phyloP scores from a whole-genome alignment of 768 basidiomycete species.

The Aureoboletus auriporus region DNA sequence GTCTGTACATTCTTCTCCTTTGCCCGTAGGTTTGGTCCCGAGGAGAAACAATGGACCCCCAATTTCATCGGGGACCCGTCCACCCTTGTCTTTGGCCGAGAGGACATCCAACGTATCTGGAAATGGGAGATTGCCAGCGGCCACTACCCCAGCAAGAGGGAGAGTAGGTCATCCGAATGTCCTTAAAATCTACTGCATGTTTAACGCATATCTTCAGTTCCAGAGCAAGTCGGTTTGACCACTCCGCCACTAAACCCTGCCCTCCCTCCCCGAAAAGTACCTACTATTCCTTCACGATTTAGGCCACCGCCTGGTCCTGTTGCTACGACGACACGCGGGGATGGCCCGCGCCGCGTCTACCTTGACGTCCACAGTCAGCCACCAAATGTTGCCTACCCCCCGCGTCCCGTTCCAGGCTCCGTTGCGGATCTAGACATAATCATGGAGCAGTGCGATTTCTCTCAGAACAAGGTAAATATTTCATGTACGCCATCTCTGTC shows the following conservation, averaged over 20 bases:
- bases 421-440: slow-evolving; percentile 86
- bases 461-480: slow-evolving; percentile 58
- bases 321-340: slow-evolving; percentile 59
- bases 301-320: slow-evolving; percentile 44
- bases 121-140: slow-evolving; percentile 92
- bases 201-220: slow-evolving; percentile 45
- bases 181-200: not conserved
- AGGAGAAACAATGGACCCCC: slow-evolving; percentile 61
- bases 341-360: slow-evolving; percentile 77
- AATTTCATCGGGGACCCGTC: slow-evolving; percentile 57
- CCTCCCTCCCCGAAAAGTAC: slow-evolving; percentile 52
- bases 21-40: slow-evolving; percentile 55
- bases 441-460: slow-evolving; percentile 93
- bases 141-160: slow-evolving; percentile 83
- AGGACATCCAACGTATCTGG: slow-evolving; percentile 90
- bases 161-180: slow-evolving; percentile 48
- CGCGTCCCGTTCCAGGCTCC: slow-evolving; percentile 79
- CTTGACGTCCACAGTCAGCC: slow-evolving; percentile 61
- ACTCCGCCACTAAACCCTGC: slow-evolving; percentile 65
- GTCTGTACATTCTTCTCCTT: slow-evolving; percentile 59
- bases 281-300: slow-evolving; percentile 45
- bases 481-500: not conserved
- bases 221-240: slow-evolving; percentile 60
- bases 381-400: slow-evolving; percentile 75
- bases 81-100: slow-evolving; percentile 69